Conservation (phyloP, 164 flowering plant species). For the Vitis vinifera region ASM3070453v1 NC_081815.1:425501-426000, state of each 20-base stretch:
- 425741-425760: constrained; percentile 55
- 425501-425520: constrained; percentile 28
- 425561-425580: constrained; percentile 37
- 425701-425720: neutral
- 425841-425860: constrained; percentile 44
- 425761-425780: constrained; percentile 51
- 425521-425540: constrained; percentile 35
- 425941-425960: constrained; percentile 44
- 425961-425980: constrained; percentile 34
- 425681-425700: too few relatives aligned
- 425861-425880: constrained; percentile 45
- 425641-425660: too few relatives aligned
- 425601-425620: too few relatives aligned
- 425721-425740: constrained; percentile 54
- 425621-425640: too few relatives aligned
- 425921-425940: constrained; percentile 48
- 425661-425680: too few relatives aligned
- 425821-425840: constrained; percentile 47
- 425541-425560: constrained; percentile 64
- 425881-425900: constrained; percentile 32
- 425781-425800: constrained; percentile 61
- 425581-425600: constrained; percentile 1
- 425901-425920: constrained; percentile 38
- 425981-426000: constrained; percentile 24
- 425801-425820: constrained; percentile 27